Conservation (phyloP, 345 rosid genomes). For the Ceriops decandra region DNA sequence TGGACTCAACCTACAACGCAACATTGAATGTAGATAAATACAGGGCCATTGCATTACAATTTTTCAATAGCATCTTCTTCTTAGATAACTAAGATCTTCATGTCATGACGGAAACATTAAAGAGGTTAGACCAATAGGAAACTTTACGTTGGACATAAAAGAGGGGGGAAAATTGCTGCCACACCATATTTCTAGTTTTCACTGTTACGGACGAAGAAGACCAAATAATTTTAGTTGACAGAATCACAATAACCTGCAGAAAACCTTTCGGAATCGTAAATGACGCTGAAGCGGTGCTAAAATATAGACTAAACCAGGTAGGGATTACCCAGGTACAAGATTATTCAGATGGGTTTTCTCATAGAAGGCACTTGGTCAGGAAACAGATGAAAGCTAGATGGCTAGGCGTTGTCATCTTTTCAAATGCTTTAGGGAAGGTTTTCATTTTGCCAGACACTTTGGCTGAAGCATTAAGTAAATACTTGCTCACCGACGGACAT, state of each 20-base stretch:
- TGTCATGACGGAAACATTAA: not conserved
- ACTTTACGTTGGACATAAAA: no score
- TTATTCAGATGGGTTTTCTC: not conserved
- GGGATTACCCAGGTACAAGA: not conserved
- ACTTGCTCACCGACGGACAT: not conserved
- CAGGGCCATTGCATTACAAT: not conserved
- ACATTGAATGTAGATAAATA: not conserved
- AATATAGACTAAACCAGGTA: not conserved
- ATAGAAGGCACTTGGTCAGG: no score
- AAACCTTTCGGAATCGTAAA: not conserved
- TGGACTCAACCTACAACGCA: slow-evolving; percentile 57
- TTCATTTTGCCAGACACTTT: not conserved
- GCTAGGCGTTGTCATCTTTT: not conserved
- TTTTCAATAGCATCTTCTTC: not conserved
- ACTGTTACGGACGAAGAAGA: no score
- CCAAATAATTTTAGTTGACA: no score
- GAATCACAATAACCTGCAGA: not conserved
- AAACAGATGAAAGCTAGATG: not conserved
- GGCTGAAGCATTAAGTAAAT: not conserved
- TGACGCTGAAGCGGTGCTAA: not conserved
- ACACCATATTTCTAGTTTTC: no score
- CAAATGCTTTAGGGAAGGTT: not conserved
- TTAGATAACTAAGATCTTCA: not conserved
- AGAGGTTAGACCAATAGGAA: no score
- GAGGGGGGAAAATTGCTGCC: no score